Evolutionary conservation across 1,284 basidiomycete species (phyloP), one percentile per base, ranked within the genome.

Genomic region (Cystobasidium slooffiae): DNA sequence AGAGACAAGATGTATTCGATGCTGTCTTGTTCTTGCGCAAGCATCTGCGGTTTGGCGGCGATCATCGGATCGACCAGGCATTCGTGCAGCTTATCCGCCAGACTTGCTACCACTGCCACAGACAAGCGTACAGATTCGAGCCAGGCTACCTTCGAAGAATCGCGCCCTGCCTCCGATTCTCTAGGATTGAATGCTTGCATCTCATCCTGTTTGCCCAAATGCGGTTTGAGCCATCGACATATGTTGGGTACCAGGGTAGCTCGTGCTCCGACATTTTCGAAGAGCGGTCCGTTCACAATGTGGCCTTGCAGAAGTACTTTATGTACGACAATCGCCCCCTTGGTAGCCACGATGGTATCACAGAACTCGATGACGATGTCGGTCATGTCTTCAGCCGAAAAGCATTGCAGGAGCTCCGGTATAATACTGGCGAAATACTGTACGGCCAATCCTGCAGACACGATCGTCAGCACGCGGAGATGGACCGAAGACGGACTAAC

Each of bases 381-480:
- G 22, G 94, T 91, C 6, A 96, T 87, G 81, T 96, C 94, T 16
- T 90, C 86, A 0, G 87, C 88, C 6, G 88, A 83, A 81, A 93
- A 94, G 14, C 94, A 89, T 78, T 91, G 90, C 24, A 88, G 86
- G 16, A 98, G 85, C 80, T 94, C 92, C 0, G 95, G 94, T 10
- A 98, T 85, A 74, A 96, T 92, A 37, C 92, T 92, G 3, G 94
- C 91, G 82, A 97, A 98, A 82, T 96, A 91, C 81, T 97, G 94
- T 9, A 99, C 86, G 12, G 81, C 82, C 51, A 84, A 77, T 18
- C 82, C 62, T 73, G 20, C 8, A 51, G 53, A 9, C 5, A 59
- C 20, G 12, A 39, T 18, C 39, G 12, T 61, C 51, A 51, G 61
- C 51, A 31, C 14, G 20, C 6, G 4, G n/a, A 18, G 47, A 37